Evolutionary conservation across 2,329 filamentous ascomycete genomes (phyloP).

Genomic region (Hypoxylon sp.): DNA sequence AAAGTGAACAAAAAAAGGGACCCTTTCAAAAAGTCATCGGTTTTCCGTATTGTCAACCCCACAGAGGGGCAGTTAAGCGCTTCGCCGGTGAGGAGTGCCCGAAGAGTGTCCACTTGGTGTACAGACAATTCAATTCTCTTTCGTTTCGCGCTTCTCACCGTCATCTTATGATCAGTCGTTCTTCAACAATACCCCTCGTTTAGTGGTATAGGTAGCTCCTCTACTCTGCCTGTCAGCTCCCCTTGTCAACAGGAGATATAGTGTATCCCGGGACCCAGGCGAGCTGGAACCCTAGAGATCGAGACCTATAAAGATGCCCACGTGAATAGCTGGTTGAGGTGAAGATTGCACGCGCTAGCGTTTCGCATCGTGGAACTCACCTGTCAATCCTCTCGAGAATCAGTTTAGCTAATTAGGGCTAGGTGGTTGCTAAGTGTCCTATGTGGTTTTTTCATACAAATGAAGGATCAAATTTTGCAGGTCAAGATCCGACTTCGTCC

Average conservation of each 20-base stretch:
- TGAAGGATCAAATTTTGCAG: constrained; percentile 33
- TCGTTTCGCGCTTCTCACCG: constrained; percentile 27
- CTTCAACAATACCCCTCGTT: constrained; percentile 9
- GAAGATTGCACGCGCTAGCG: constrained; percentile 33
- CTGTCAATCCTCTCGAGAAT: constrained; percentile 8
- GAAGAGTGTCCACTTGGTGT: constrained; percentile 30
- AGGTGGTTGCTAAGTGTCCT: constrained; percentile 12
- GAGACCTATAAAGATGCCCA: too few species aligned
- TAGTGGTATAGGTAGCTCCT: too few species aligned
- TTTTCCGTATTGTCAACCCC: constrained; percentile 18
- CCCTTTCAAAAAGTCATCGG: not conserved
- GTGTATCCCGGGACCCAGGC: constrained; percentile 9
- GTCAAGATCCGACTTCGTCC: constrained; percentile 23
- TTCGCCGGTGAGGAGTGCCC: constrained; percentile 25
- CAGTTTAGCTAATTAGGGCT: constrained; percentile 11
- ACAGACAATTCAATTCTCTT: constrained; percentile 22
- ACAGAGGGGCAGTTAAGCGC: constrained; percentile 28
- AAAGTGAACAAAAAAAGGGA: too few species aligned
- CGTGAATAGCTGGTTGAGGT: constrained; percentile 15
- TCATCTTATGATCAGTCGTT: constrained; percentile 21
- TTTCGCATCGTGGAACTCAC: constrained; percentile 33
- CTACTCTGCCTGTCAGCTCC: too few species aligned
- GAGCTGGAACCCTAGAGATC: constrained; percentile 7
- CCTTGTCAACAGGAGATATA: constrained; percentile 12
- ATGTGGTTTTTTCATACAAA: constrained; percentile 23